These are phyloP conservation scores for Papiliotrema fonsecae DNA, from an alignment of 1,284 basidiomycete species.

Conservation along the genomic window DNA sequence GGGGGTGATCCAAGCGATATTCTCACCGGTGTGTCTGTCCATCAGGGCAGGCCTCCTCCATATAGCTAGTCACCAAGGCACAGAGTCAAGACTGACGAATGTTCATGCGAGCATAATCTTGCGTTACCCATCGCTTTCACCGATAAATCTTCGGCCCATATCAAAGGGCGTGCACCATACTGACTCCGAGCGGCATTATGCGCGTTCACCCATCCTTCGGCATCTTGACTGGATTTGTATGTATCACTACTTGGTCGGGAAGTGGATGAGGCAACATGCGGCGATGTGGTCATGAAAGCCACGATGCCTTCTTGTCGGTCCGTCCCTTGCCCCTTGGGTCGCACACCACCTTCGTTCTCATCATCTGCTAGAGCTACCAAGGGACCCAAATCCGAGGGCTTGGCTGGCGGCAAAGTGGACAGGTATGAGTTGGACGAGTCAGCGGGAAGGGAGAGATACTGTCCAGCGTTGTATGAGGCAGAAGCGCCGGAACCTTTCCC, in stretches of 20 bases:
- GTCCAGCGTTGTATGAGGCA: neutral
- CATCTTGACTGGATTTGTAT: neutral
- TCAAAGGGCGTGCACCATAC: conserved; percentile 1
- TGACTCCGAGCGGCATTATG: conserved; percentile 2
- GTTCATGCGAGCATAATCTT: neutral
- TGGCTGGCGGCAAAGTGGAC: neutral
- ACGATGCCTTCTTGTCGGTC: too few relatives aligned
- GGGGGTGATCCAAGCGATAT: conserved; percentile 7
- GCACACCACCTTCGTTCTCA: too few relatives aligned
- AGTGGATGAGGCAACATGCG: too few relatives aligned
- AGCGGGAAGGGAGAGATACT: neutral
- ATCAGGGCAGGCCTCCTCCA: neutral
- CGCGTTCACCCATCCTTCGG: conserved; percentile 1
- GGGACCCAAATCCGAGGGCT: too few relatives aligned
- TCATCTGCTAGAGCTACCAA: too few relatives aligned
- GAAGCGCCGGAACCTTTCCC: neutral
- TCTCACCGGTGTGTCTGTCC: conserved; percentile 7
- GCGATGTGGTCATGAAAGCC: too few relatives aligned
- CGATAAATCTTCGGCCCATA: conserved; percentile 2
- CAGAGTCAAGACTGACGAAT: neutral
- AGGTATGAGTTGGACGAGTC: neutral
- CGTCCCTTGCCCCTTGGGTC: too few relatives aligned
- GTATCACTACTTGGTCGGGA: too few relatives aligned
- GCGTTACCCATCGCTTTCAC: conserved; percentile 4
- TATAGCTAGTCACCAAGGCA: too few relatives aligned